These are phyloP conservation scores for Exophiala viscosa DNA, from an alignment of 2,329 filamentous ascomycete genomes.

Conservation along the genomic window DNA sequence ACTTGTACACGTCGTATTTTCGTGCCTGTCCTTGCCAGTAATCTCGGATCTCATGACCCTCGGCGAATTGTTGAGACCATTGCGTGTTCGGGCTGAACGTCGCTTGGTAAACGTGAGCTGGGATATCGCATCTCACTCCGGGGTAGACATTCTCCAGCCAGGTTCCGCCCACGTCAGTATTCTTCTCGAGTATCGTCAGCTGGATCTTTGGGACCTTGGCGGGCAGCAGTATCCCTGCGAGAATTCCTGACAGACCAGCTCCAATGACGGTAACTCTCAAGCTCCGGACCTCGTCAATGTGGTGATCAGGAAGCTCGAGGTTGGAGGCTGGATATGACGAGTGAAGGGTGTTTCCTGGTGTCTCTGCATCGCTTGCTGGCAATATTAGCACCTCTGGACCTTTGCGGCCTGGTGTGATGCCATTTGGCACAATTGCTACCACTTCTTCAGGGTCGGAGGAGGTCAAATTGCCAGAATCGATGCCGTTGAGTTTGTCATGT, in stretches of 20 bases:
- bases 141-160: slow-evolving; percentile 35
- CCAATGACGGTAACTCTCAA: slow-evolving; percentile 38
- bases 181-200: slow-evolving; percentile 23
- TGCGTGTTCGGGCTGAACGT: slow-evolving; percentile 26
- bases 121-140: slow-evolving; percentile 28
- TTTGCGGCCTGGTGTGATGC: neutral
- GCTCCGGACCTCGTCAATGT: slow-evolving; percentile 34
- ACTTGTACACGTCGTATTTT: slow-evolving; percentile 45
- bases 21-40: slow-evolving; percentile 25
- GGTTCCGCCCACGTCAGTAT: slow-evolving; percentile 30
- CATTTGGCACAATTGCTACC: neutral
- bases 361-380: neutral
- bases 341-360: slow-evolving; percentile 6
- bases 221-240: slow-evolving; percentile 37
- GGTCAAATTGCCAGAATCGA: neutral
- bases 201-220: slow-evolving; percentile 35
- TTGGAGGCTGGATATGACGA: slow-evolving; percentile 5
- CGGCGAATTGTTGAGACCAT: slow-evolving; percentile 26
- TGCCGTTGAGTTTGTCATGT: neutral
- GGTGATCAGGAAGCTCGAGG: slow-evolving; percentile 31
- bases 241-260: slow-evolving; percentile 39
- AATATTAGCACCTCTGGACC: neutral
- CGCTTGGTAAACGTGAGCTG: slow-evolving; percentile 27
- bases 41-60: slow-evolving; percentile 25
- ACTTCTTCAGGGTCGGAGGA: neutral